A percentile compares a stretch with the other conserved stretches of the same genome.
phyloP scores from a whole-genome alignment of 2,329 filamentous ascomycete species.

The Alternaria ethzedia region DNA sequence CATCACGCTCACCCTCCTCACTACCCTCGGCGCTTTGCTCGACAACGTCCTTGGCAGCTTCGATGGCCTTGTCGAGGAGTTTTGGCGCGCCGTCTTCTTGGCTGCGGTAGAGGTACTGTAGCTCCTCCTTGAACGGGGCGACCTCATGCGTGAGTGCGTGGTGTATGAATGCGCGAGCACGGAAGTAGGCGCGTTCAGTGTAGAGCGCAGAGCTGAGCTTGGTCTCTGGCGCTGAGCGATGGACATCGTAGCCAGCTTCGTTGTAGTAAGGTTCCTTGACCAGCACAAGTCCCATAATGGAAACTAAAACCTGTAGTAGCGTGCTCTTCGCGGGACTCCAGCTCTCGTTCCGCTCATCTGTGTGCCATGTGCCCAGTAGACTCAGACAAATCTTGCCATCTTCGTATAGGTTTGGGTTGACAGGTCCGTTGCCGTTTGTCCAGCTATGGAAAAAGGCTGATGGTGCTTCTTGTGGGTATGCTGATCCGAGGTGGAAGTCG shows the following conservation, averaged over 20 bases:
- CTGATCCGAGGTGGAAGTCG: constrained; percentile 59
- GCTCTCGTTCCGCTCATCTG: constrained; percentile 58
- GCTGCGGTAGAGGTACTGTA: constrained; percentile 59
- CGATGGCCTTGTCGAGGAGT: constrained; percentile 54
- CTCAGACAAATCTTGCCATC: constrained; percentile 67
- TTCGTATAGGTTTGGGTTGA: constrained; percentile 69
- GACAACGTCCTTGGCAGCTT: constrained; percentile 51
- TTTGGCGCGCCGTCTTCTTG: constrained; percentile 42
- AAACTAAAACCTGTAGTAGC: constrained; percentile 64
- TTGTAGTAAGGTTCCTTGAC: constrained; percentile 69
- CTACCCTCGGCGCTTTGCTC: constrained; percentile 42
- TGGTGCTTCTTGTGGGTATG: constrained; percentile 61
- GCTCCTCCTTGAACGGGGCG: constrained; percentile 57
- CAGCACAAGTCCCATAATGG: constrained; percentile 63
- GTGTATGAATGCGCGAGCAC: constrained; percentile 59
- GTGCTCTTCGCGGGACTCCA: constrained; percentile 63
- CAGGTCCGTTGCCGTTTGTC: constrained; percentile 58
- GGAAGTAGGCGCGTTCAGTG: constrained; percentile 61
- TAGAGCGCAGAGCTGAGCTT: constrained; percentile 57
- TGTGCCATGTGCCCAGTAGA: constrained; percentile 66
- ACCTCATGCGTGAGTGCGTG: constrained; percentile 53
- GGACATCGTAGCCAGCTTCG: constrained; percentile 66
- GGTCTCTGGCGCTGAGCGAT: constrained; percentile 55
- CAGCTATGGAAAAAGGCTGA: constrained; percentile 66
- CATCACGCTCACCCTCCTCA: constrained; percentile 47